These are phyloP conservation scores for Suillus sp. DNA, from an alignment of 768 basidiomycete genomes.

Conservation along the genomic window DNA sequence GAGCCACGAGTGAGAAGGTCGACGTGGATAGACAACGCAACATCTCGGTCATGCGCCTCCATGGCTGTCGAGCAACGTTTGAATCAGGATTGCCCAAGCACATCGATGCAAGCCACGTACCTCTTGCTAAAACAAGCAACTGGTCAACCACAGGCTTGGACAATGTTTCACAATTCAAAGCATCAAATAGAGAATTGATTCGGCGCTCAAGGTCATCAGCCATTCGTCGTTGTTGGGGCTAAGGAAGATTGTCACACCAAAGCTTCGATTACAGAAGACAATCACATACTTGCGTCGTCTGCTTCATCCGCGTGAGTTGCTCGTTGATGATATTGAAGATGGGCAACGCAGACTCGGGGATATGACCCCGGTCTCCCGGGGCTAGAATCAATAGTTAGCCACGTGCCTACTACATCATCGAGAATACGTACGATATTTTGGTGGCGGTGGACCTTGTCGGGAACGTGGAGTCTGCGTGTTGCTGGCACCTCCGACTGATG, in stretches of 20 bases:
- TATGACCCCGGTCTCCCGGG: slow-evolving; percentile 90
- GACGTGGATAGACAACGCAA: slow-evolving; percentile 81
- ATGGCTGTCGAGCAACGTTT: slow-evolving; percentile 58
- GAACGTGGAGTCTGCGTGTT: slow-evolving; percentile 34
- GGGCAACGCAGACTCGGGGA: slow-evolving; percentile 67
- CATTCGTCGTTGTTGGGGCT: slow-evolving; percentile 84
- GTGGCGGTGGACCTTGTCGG: slow-evolving; percentile 42
- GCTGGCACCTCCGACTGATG: slow-evolving; percentile 27
- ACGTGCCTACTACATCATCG: slow-evolving; percentile 2
- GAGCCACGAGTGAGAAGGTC: slow-evolving; percentile 81
- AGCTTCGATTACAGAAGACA: background rate
- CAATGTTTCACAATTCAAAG: slow-evolving; percentile 87
- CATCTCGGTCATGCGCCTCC: slow-evolving; percentile 72
- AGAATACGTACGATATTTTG: slow-evolving; percentile 60
- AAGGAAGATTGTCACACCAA: slow-evolving; percentile 8
- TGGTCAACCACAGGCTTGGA: slow-evolving; percentile 71
- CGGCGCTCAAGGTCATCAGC: slow-evolving; percentile 87
- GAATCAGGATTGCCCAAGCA: background rate
- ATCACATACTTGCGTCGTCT: slow-evolving; percentile 69
- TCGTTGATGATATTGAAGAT: slow-evolving; percentile 67
- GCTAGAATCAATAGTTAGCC: slow-evolving; percentile 47
- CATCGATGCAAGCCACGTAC: slow-evolving; percentile 42
- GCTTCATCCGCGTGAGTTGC: slow-evolving; percentile 68
- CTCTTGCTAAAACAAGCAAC: slow-evolving; percentile 69
- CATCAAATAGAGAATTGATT: slow-evolving; percentile 84